Base-by-base conservation (phyloP, 2,329 filamentous ascomycete species). In the Cladophialophora yegresii region DNA sequence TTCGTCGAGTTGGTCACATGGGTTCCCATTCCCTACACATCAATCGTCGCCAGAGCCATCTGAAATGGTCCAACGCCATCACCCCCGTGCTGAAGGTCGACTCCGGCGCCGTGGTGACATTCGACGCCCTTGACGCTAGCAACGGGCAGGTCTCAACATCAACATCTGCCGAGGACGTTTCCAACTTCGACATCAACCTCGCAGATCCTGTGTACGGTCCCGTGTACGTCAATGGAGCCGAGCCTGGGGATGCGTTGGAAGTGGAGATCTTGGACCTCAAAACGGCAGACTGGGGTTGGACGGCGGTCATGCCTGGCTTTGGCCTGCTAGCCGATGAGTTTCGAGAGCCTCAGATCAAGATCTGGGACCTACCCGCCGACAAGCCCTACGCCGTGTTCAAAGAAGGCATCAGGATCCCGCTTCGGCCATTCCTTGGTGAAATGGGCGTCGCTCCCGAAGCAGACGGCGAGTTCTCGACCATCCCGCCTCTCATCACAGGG, bases 381-480 rank as follows among this genome's bases (percentile, higher is more conserved):
- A 75, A 77, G 4, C 61, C 55, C 1, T 79, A 77, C 64, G 75
- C 81, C 1, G 74, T 79, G 5, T 82, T 84, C 72, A 81, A 79
- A 54, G 72, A 78, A 10, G 79, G 79, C 22, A 79, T 85, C 63
- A 77, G 77, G 2, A 76, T 85, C 36, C 81, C 82, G 0, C 74
- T 83, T 10, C 75, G 78, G 23, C 83, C 83, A 0, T 85, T 84
- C 71, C 75, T 84, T 9, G 83, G 83, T 22, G 77, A 83, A 32
- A 80, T 84, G 66, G 83, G 82, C 33, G 74, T 85, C 4, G 82
- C 83, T 0, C 82, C 79, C 0, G 78, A 75, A 9, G 75, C 72
- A 10, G 73, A 77, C 23, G 80, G 78, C 28, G 78, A 82, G 53
- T 78, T 82, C 58, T 77, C 76, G 28, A 84, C 80, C 3, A 81